phyloP scores from a whole-genome alignment of 176 grass and related monocot genomes.

The Stipa capillata region DNA sequence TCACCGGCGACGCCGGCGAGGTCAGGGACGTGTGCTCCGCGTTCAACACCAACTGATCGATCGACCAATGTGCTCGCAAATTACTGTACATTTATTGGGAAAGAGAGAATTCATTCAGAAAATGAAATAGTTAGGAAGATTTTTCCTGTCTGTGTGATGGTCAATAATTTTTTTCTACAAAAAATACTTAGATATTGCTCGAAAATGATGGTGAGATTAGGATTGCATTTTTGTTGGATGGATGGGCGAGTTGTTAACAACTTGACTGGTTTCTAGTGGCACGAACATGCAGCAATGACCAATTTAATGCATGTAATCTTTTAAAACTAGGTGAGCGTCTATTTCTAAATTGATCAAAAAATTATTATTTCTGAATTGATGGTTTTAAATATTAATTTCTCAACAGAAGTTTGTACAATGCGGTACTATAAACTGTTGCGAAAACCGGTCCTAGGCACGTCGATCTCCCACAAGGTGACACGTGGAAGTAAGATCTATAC shows the following conservation, averaged over 20 bases:
- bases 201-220: background rate
- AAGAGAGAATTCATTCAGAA: background rate
- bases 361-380: no score
- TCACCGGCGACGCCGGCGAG: slow-evolving; percentile 52
- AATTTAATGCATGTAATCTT: no score
- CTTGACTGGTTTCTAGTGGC: background rate
- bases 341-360: no score
- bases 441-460: no score
- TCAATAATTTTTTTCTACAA: background rate
- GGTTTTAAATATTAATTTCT: no score
- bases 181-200: background rate
- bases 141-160: no score
- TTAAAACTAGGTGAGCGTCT: no score
- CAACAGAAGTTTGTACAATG: no score
- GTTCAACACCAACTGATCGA: slow-evolving; percentile 38
- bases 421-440: no score
- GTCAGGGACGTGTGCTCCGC: slow-evolving; percentile 52
- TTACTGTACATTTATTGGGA: background rate
- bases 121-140: background rate
- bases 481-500: no score
- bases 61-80: background rate
- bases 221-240: background rate
- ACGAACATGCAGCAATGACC: slow-evolving; percentile 11
- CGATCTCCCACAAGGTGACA: no score
- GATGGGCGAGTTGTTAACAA: background rate